A percentile compares a stretch with the other conserved stretches of the same genome.
These are phyloP conservation scores for Apophysomyces variabilis DNA, from an alignment of 371 early-diverging fungal genomes.

Conservation along the genomic window DNA sequence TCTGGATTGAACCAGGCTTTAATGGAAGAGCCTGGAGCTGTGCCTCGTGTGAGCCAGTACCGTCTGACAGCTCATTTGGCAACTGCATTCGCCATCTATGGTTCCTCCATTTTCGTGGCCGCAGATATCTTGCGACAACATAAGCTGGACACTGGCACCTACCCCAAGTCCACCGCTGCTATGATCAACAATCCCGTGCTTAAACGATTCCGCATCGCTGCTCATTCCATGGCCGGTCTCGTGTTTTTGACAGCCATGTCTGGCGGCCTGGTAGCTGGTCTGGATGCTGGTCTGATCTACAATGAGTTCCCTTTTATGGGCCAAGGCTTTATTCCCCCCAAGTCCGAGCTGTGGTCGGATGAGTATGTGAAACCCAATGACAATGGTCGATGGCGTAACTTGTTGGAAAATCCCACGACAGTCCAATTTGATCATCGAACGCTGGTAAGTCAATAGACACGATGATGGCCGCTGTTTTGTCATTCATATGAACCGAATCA, in stretches of 20 bases:
- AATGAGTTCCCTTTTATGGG: conserved; percentile 97
- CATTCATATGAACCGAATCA: background rate
- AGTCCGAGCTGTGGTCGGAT: conserved; percentile 70
- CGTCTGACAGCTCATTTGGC: conserved; percentile 93
- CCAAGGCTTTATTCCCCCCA: conserved; percentile 71
- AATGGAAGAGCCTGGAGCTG: conserved; percentile 77
- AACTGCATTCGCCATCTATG: conserved; percentile 88
- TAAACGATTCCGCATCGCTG: conserved; percentile 61
- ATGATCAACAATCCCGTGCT: conserved; percentile 63
- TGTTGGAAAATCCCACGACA: conserved; percentile 92
- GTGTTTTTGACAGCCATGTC: conserved; percentile 90
- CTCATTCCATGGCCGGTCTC: conserved; percentile 67
- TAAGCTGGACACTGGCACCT: conserved; percentile 62
- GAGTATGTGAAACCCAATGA: conserved; percentile 60
- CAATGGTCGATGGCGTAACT: conserved; percentile 76
- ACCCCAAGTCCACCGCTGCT: conserved; percentile 36
- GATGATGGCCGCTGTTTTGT: background rate
- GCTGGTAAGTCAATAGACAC: conserved; percentile 57
- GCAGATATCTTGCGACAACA: conserved; percentile 71
- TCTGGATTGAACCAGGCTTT: conserved; percentile 86
- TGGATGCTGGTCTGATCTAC: conserved; percentile 96
- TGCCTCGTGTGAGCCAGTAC: conserved; percentile 94
- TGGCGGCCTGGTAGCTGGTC: conserved; percentile 96
- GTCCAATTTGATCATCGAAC: conserved; percentile 96
- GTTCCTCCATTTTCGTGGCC: conserved; percentile 78